Base-by-base conservation (phyloP, 305 asterid genomes). In the Andrographis paniculata region DNA sequence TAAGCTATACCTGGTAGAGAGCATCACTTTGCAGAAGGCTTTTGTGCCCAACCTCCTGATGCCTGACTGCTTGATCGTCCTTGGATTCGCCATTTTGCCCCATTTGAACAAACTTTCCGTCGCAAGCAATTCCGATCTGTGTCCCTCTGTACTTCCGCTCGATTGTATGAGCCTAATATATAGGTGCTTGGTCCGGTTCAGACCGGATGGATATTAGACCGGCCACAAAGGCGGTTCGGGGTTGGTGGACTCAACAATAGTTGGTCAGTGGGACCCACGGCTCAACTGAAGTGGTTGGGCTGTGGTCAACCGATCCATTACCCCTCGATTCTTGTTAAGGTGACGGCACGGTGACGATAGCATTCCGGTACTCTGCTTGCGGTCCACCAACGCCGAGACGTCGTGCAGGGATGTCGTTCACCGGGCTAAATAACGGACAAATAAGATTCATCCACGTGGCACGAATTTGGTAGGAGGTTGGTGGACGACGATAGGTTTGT, bases 1-100 rank as follows among this genome's bases (percentile, higher is more conserved):
- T 4, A 2, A 1, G 19, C 1, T 3, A 5, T 9, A 56, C 77
- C 66, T 62, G 76, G 17, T 74, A 74, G 46, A 74, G 80, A 16
- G 80, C 80, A 54, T 73, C 80, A 15, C 76, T 69, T 47, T 74
- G 76, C 55, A 74, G 50, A 36, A 74, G 80, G 42, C 77, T 74
- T 69, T 74, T 69, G 61, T 74, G 80, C 45, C 80, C 80, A 37
- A 66, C 76, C 38, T 65, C 73, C 49, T 69, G 75, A 50, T 71
- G 79, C 49, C 70, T 69, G 27, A 60, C 42, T 1, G 52, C 68
- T 20, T 64, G 63, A 2, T 52, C 53, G 17, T 49, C 56, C 1
- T 28, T 50, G 6, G 63, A 48, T 53, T 49, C 80, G 11, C 66
- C 82, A 20, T 41, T 15, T 50, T 56, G 56, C n/a, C 76, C 80